phyloP scores from a whole-genome alignment of 768 basidiomycete genomes.

The Leccinum olivaceopallidum region DNA sequence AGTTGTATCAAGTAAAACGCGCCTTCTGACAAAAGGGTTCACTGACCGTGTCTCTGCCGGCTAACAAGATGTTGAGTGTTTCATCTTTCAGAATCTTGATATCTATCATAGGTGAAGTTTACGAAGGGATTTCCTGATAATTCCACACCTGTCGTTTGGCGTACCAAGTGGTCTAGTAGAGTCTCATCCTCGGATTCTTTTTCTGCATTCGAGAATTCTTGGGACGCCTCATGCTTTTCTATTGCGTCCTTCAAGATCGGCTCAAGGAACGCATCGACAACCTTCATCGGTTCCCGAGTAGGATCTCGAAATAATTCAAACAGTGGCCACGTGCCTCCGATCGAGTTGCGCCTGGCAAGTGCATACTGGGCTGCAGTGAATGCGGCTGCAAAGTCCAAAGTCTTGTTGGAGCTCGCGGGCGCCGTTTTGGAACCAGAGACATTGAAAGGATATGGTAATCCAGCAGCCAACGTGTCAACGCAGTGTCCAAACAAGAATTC shows the following conservation, averaged over 20 bases:
- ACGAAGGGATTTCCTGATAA: background rate
- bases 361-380: constrained; percentile 36
- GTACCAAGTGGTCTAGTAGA: constrained; percentile 42
- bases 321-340: constrained; percentile 44
- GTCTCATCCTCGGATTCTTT: constrained; percentile 36
- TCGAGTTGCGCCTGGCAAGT: constrained; percentile 28
- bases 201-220: constrained; percentile 2
- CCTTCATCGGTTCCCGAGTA: constrained; percentile 35
- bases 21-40: background rate
- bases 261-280: constrained; percentile 40
- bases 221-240: constrained; percentile 19
- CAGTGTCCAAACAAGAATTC: constrained; percentile 52
- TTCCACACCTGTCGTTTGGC: constrained; percentile 37
- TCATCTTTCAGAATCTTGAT: constrained; percentile 40
- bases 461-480: constrained; percentile 38
- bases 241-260: constrained; percentile 41
- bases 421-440: constrained; percentile 8
- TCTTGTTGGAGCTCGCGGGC: constrained; percentile 12
- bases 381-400: constrained; percentile 34
- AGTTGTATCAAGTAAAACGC: background rate
- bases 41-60: constrained; percentile 44
- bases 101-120: constrained; percentile 17
- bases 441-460: constrained; percentile 41
- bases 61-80: constrained; percentile 44
- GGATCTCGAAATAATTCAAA: constrained; percentile 37